Evolutionary conservation across 257 asterid species (phyloP).

Genomic region (Eustoma russellianum): DNA sequence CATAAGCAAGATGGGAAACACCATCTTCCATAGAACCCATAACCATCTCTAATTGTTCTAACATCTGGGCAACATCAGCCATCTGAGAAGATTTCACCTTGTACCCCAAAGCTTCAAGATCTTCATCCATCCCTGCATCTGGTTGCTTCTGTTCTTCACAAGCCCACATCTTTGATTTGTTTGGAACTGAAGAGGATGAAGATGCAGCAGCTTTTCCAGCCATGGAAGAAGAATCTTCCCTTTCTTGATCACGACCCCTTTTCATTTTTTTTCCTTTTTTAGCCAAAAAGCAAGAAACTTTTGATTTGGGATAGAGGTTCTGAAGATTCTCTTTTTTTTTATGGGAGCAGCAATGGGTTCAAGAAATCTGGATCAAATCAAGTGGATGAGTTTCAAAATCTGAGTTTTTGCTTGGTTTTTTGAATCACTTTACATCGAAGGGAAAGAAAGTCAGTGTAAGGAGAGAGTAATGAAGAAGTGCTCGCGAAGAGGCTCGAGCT

Average conservation of each 20-base stretch:
- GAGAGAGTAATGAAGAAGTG: conserved; percentile 8
- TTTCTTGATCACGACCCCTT: conserved; percentile 58
- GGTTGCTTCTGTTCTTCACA: conserved; percentile 26
- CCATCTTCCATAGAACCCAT: conserved; percentile 37
- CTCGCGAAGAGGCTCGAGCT: conserved; percentile 63
- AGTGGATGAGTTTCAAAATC: conserved; percentile 37
- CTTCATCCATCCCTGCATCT: conserved; percentile 71
- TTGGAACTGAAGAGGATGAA: conserved; percentile 8
- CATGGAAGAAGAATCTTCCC: conserved; percentile 6
- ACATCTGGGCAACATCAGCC: conserved; percentile 74
- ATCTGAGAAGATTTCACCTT: conserved; percentile 70
- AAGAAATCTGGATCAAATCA: conserved; percentile 44
- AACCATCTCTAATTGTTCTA: conserved; percentile 59
- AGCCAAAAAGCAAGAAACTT: no score
- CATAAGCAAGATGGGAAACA: conserved; percentile 27
- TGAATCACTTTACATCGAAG: conserved; percentile 20
- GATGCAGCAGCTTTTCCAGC: neutral
- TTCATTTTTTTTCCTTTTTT: conserved; percentile 27
- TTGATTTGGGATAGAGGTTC: neutral
- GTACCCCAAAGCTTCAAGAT: conserved; percentile 22
- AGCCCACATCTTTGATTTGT: conserved; percentile 41
- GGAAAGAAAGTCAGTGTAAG: no score
- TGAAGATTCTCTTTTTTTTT: neutral
- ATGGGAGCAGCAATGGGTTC: neutral
- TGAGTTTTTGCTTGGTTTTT: conserved; percentile 39